These are phyloP conservation scores for Metarhizium album DNA, from an alignment of 2,329 filamentous ascomycete genomes.

Conservation along the genomic window DNA sequence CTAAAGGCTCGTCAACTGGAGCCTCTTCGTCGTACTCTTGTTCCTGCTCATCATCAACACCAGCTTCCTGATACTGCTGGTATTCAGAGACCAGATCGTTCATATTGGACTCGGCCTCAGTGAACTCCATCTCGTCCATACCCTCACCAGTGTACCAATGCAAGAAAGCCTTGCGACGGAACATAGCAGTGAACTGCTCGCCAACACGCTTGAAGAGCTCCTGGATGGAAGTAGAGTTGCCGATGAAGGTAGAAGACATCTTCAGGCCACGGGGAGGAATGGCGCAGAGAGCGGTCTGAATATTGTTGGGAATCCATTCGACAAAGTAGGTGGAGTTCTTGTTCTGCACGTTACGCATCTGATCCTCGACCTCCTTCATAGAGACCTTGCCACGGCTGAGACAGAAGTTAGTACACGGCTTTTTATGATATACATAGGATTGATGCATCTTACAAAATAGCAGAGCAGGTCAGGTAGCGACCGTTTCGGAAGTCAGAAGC, in stretches of 20 bases:
- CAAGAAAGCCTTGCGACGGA: constrained; percentile 99
- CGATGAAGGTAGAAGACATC: constrained; percentile 99
- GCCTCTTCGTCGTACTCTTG: constrained; percentile 89
- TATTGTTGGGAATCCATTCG: constrained; percentile 99
- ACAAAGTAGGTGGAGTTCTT: constrained; percentile 99
- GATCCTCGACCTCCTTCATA: constrained; percentile 99
- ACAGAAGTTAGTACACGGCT: constrained; percentile 6
- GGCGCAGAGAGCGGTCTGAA: constrained; percentile 98
- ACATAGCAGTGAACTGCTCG: constrained; percentile 99
- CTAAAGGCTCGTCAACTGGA: constrained; percentile 58
- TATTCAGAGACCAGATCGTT: constrained; percentile 99
- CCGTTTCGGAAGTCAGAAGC: constrained; percentile 99
- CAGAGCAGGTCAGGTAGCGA: constrained; percentile 98
- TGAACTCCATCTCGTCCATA: constrained; percentile 99
- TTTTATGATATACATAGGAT: not conserved
- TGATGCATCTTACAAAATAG: constrained; percentile 66
- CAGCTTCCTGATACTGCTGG: constrained; percentile 99
- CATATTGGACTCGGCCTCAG: constrained; percentile 99
- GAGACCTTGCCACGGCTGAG: constrained; percentile 87
- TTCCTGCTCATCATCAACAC: constrained; percentile 93
- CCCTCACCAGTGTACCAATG: constrained; percentile 99
- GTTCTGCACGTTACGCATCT: constrained; percentile 99
- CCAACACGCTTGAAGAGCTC: constrained; percentile 99
- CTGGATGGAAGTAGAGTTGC: constrained; percentile 99
- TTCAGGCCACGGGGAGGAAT: constrained; percentile 95